Percentiles rank a stretch among this genome's conserved stretches.
phyloP scores from a whole-genome alignment of 2,329 filamentous ascomycete genomes.

The Bipolaris zeicola region DNA sequence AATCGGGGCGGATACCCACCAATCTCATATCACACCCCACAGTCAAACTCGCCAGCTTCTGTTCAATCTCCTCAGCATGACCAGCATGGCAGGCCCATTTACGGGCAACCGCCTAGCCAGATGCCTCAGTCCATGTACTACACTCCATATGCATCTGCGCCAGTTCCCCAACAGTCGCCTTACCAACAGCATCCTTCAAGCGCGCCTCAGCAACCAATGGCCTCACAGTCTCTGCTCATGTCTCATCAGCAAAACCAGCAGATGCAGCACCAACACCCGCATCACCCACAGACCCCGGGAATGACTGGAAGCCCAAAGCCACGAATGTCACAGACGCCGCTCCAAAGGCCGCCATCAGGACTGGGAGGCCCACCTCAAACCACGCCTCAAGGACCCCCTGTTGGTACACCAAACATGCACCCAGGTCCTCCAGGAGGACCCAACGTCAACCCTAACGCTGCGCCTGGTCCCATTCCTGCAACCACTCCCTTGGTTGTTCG shows the following conservation, averaged over 20 bases:
- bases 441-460: constrained; percentile 83
- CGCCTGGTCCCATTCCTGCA: constrained; percentile 93
- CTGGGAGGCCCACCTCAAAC: constrained; percentile 47
- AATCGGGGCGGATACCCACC: constrained; percentile 75
- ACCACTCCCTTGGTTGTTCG: constrained; percentile 93
- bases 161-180: constrained; percentile 61
- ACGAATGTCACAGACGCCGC: constrained; percentile 55
- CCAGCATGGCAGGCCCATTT: constrained; percentile 81
- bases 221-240: constrained; percentile 57
- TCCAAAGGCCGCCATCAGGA: constrained; percentile 64
- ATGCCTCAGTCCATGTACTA: constrained; percentile 86
- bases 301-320: constrained; percentile 66
- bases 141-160: constrained; percentile 54
- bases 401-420: constrained; percentile 51
- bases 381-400: constrained; percentile 48
- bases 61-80: constrained; percentile 93
- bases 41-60: constrained; percentile 92
- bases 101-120: constrained; percentile 78
- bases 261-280: constrained; percentile 51
- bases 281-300: constrained; percentile 58
- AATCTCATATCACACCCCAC: constrained; percentile 87
- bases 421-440: constrained; percentile 43
- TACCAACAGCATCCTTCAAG: constrained; percentile 62
- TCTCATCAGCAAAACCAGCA: constrained; percentile 55
- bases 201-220: constrained; percentile 62